These are phyloP conservation scores for Coleophoma crateriformis DNA, from an alignment of 2,329 filamentous ascomycete species.

Conservation along the genomic window DNA sequence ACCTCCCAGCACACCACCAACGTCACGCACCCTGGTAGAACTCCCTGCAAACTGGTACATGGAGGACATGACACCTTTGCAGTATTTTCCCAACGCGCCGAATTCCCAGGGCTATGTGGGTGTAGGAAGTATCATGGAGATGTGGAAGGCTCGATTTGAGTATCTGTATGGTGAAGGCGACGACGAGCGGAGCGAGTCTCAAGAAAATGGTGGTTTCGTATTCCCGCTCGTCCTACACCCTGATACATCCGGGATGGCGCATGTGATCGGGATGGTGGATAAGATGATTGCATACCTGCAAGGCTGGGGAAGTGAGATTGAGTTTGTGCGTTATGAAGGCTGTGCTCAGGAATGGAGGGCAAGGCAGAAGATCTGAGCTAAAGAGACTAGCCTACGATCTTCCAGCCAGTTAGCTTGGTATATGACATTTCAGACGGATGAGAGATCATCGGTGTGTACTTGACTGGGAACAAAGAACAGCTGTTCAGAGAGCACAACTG, in stretches of 20 bases:
- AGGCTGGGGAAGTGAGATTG: slow-evolving; percentile 35
- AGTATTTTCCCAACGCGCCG: slow-evolving; percentile 27
- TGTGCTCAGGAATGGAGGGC: slow-evolving; percentile 27
- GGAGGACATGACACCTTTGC: slow-evolving; percentile 35
- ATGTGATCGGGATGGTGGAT: slow-evolving; percentile 41
- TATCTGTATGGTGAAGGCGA: slow-evolving; percentile 26
- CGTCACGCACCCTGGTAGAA: slow-evolving; percentile 33
- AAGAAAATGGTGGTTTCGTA: slow-evolving; percentile 29
- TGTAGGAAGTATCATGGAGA: slow-evolving; percentile 38
- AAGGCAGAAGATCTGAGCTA: neutral
- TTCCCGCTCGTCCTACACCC: slow-evolving; percentile 51
- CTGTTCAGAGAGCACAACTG: too few species aligned
- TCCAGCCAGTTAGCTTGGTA: too few species aligned
- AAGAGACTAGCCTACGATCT: too few species aligned
- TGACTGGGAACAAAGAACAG: too few species aligned
- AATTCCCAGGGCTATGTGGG: slow-evolving; percentile 44
- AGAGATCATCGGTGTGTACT: too few species aligned
- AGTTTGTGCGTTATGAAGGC: slow-evolving; percentile 37
- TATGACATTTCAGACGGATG: too few species aligned
- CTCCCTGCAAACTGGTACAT: slow-evolving; percentile 45
- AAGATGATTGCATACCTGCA: slow-evolving; percentile 44
- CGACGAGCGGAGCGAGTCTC: slow-evolving; percentile 30
- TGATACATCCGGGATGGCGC: slow-evolving; percentile 54
- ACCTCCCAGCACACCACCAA: slow-evolving; percentile 20
- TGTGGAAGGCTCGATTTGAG: slow-evolving; percentile 29